phyloP scores from a whole-genome alignment of 495 filamentous ascomycete species.

The Penicillium paradoxum region DNA sequence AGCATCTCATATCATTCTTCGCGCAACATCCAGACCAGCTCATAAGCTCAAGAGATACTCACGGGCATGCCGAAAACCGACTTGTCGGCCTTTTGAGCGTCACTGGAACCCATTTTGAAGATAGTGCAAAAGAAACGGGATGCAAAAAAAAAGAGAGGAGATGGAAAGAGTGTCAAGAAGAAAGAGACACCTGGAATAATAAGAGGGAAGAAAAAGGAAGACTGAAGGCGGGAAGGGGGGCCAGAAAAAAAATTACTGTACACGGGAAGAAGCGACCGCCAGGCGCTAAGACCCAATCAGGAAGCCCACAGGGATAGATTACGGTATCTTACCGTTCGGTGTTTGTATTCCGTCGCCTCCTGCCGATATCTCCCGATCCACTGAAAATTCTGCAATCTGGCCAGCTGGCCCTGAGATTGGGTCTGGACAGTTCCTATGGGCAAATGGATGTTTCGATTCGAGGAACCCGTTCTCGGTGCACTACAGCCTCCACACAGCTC shows the following conservation, averaged over 20 bases:
- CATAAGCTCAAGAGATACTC: constrained; percentile 24
- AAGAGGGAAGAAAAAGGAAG: constrained; percentile 32
- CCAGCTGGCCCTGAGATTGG: constrained; percentile 3
- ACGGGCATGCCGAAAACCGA: constrained; percentile 83
- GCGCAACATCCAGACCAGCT: constrained; percentile 9
- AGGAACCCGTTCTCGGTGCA: background rate
- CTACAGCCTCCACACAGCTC: too few species aligned
- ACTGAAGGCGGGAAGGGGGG: constrained; percentile 33
- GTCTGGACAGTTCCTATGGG: background rate
- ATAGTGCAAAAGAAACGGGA: constrained; percentile 36
- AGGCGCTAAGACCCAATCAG: constrained; percentile 35
- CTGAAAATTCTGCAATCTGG: constrained; percentile 22
- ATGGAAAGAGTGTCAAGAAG: constrained; percentile 38
- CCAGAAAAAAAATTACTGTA: constrained; percentile 35
- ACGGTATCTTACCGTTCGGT: constrained; percentile 13
- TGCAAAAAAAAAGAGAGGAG: constrained; percentile 40
- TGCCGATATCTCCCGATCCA: constrained; percentile 46
- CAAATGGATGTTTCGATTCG: background rate
- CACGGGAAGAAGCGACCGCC: constrained; percentile 39
- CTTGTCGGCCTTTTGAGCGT: constrained; percentile 59
- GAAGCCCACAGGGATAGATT: constrained; percentile 8
- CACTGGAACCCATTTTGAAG: constrained; percentile 48
- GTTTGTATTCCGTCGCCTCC: constrained; percentile 11
- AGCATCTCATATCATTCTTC: background rate
- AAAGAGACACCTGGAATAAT: constrained; percentile 36